Evolutionary conservation across 495 filamentous ascomycete genomes (phyloP).

Genomic region (Pyrenopolyporus hunteri): DNA sequence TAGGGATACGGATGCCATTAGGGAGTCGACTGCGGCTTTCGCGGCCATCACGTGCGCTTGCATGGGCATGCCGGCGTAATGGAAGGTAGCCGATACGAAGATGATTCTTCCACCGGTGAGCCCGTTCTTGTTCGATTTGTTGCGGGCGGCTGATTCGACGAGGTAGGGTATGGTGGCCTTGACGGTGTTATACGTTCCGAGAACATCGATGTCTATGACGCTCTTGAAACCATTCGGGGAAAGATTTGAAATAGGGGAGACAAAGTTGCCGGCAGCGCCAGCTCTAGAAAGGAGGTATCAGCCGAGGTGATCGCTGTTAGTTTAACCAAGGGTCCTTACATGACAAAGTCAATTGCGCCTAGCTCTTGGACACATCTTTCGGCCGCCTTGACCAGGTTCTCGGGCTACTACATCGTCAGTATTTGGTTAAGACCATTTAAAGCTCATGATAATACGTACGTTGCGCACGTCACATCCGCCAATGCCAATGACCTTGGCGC

Average conservation of each 20-base stretch:
- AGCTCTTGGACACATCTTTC: slow-evolving; percentile 80
- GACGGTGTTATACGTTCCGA: slow-evolving; percentile 92
- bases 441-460: slow-evolving; percentile 36
- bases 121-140: slow-evolving; percentile 51
- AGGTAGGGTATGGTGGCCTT: slow-evolving; percentile 88
- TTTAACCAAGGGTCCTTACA: slow-evolving; percentile 60
- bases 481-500: slow-evolving; percentile 84
- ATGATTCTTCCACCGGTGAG: slow-evolving; percentile 82
- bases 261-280: slow-evolving; percentile 95
- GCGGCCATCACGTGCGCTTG: slow-evolving; percentile 88
- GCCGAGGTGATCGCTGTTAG: slow-evolving; percentile 4
- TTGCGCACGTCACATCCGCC: slow-evolving; percentile 82
- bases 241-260: slow-evolving; percentile 82
- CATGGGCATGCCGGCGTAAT: slow-evolving; percentile 82
- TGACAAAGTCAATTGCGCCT: slow-evolving; percentile 89
- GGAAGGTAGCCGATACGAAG: slow-evolving; percentile 86
- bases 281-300: slow-evolving; percentile 60
- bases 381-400: slow-evolving; percentile 72
- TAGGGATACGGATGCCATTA: slow-evolving; percentile 74
- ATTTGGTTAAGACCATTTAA: neutral
- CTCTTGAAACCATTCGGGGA: slow-evolving; percentile 90
- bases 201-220: slow-evolving; percentile 94
- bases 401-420: slow-evolving; percentile 51
- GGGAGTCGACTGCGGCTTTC: slow-evolving; percentile 88
- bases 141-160: slow-evolving; percentile 69